Percentiles rank a stretch among this genome's conserved stretches.
These are phyloP conservation scores for Solanum hybrid DNA, from an alignment of 305 asterid genomes.

Conservation along the genomic window DNA sequence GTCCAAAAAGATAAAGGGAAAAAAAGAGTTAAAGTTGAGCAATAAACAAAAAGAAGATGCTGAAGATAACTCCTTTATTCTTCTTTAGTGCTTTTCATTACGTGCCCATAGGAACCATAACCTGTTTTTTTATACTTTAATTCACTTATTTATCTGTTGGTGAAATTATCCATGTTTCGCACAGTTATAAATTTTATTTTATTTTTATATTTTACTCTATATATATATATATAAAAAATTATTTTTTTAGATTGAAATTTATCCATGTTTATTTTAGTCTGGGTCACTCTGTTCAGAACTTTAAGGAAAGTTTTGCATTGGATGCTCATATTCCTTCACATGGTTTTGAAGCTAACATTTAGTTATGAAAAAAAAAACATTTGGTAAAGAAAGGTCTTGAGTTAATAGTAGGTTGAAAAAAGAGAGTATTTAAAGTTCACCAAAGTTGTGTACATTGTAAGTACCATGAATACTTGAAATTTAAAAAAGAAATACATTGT, in stretches of 20 bases:
- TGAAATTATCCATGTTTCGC: background rate
- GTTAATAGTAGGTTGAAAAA: background rate
- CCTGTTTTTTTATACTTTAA: background rate
- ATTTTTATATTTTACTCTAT: background rate
- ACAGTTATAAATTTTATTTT: background rate
- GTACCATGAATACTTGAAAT: background rate
- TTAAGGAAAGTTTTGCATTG: background rate
- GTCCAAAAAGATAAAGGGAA: conserved; percentile 16
- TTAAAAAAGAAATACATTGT: background rate
- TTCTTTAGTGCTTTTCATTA: background rate
- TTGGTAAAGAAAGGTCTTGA: background rate
- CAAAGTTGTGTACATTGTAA: background rate
- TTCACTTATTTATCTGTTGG: background rate
- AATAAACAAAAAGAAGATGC: conserved; percentile 32
- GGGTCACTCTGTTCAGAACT: background rate
- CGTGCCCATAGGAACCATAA: background rate
- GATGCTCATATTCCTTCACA: background rate
- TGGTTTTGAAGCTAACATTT: background rate
- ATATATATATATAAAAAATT: background rate
- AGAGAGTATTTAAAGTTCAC: background rate
- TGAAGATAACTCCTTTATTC: conserved; percentile 32
- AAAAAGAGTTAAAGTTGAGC: background rate
- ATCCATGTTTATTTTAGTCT: background rate
- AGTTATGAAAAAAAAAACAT: background rate
- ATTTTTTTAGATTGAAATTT: background rate